Conservation (phyloP, 2,329 filamentous ascomycete genomes). For the Ophiocordyceps camponoti-leonardi region DNA sequence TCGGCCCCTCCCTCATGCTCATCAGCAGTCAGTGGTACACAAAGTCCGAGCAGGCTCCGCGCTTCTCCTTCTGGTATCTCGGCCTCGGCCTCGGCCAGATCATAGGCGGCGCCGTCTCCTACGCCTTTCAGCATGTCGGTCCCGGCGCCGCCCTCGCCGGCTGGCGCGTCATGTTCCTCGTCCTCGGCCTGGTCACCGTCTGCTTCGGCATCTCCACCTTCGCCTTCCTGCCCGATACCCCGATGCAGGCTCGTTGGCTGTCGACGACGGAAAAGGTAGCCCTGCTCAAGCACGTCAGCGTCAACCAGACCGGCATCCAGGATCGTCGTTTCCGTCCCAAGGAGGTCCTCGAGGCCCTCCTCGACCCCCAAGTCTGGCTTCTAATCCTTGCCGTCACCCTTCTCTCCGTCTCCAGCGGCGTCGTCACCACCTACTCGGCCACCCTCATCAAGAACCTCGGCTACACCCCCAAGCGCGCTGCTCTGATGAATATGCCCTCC, state of each 20-base stretch:
- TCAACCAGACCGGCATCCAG: constrained; percentile 40
- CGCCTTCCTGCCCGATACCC: constrained; percentile 21
- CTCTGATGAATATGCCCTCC: constrained; percentile 37
- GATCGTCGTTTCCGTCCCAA: constrained; percentile 33
- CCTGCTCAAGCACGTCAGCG: constrained; percentile 33
- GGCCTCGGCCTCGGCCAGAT: constrained; percentile 44
- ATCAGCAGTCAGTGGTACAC: constrained; percentile 46
- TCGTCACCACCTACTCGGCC: constrained; percentile 36
- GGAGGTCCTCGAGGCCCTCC: constrained; percentile 33
- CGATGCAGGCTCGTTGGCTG: constrained; percentile 27
- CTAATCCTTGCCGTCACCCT: constrained; percentile 29
- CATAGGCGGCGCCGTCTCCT: constrained; percentile 47
- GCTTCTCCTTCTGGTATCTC: constrained; percentile 44
- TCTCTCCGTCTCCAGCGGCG: constrained; percentile 32
- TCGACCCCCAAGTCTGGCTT: constrained; percentile 33
- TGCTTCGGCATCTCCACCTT: constrained; percentile 14
- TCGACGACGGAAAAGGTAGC: constrained; percentile 29
- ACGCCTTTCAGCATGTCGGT: constrained; percentile 35
- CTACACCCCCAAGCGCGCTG: constrained; percentile 24
- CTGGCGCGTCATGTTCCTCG: constrained; percentile 55
- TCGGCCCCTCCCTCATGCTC: constrained; percentile 42
- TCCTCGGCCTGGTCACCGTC: constrained; percentile 36
- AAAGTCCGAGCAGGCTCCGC: constrained; percentile 40
- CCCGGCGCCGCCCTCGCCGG: constrained; percentile 38
- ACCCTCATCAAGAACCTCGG: constrained; percentile 32